Base-by-base conservation (phyloP, 2,329 filamentous ascomycete genomes). In the Colletotrichum incanum region DNA sequence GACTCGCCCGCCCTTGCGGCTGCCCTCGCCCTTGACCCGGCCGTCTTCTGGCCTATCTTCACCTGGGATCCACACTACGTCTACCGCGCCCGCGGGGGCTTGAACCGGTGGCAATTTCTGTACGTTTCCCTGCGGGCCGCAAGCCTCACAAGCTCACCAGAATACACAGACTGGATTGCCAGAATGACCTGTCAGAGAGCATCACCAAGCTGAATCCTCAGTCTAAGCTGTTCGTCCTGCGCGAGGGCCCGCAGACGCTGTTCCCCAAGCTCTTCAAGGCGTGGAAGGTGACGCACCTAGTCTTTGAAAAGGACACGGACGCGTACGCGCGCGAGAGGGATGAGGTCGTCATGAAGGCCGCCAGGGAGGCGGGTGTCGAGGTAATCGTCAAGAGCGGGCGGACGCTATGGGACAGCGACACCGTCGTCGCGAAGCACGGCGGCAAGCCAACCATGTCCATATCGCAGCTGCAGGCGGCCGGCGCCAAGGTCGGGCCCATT, bases 21-120 rank as follows among this genome's bases (percentile, higher is more conserved):
- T 2, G 93, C 93, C 0, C 82, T 95, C 9, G 91, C 93, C 70
- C 85, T 95, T 8, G 85, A 93, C 0, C 92, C 93, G 1, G 87
- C 88, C 64, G 89, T 88, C 26, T 83, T 95, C 34, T 95, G 92
- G 84, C 93, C 93, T 0, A 88, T 95, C 56, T 95, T 93, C 86
- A 94, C 91, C 1, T 95, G 93, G 92, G 93, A 94, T 78, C 93
- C 93, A 68, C 92, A 95, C 79, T 95, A 95, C 78, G 92, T 95
- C 34, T 94, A 94, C 78, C 87, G 87, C 41, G 90, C 91, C 1
- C 87, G 93, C 69, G 92, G 92, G 5, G 92, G 92, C 0, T 84
- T 90, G 11, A 95, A 95, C 77, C 85, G 93, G 75, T 95, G 92
- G 91, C 91, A 93, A 76, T 95, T 92, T 77, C 81, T 94, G 84